Percentiles rank a stretch among this genome's conserved stretches.
Evolutionary conservation across 495 filamentous ascomycete genomes (phyloP).

Genomic region (Lophium mytilinum): DNA sequence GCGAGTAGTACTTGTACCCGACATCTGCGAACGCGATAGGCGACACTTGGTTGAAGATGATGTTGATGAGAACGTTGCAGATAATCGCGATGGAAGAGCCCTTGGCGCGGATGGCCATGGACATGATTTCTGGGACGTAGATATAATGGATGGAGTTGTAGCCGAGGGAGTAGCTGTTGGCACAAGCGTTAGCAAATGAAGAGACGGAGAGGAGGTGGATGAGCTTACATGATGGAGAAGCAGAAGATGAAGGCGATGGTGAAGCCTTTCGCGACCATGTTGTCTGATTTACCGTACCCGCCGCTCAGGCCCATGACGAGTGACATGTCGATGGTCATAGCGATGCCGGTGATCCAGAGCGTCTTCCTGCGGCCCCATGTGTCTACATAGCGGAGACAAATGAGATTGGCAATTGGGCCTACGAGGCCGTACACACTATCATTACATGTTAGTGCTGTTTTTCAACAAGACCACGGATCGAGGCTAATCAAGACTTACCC

Average conservation of each 20-base stretch:
- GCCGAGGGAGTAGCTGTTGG: not conserved
- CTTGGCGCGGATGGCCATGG: not conserved
- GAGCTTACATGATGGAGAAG: constrained; percentile 1
- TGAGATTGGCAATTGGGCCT: not conserved
- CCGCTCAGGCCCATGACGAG: not conserved
- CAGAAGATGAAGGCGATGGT: constrained; percentile 4
- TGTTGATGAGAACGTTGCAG: constrained; percentile 1
- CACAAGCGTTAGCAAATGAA: not conserved
- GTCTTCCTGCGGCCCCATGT: constrained; percentile 3
- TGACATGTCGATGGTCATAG: not conserved
- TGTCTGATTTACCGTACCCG: not conserved
- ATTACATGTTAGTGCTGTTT: too few species aligned
- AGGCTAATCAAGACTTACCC: too few species aligned
- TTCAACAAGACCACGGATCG: too few species aligned
- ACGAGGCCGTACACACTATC: not conserved
- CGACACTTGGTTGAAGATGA: not conserved
- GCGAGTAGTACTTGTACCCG: constrained; percentile 3
- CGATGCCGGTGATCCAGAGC: not conserved
- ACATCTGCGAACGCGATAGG: not conserved
- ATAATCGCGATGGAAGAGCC: not conserved
- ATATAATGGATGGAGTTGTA: constrained; percentile 5
- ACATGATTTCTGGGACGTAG: constrained; percentile 5
- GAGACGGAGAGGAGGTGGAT: not conserved
- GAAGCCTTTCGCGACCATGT: not conserved
- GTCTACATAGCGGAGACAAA: not conserved